Percentiles rank a stretch among this genome's conserved stretches.
Evolutionary conservation across 169 alveolate genomes (phyloP).

Genomic region (Perkinsus chesapeaki): DNA sequence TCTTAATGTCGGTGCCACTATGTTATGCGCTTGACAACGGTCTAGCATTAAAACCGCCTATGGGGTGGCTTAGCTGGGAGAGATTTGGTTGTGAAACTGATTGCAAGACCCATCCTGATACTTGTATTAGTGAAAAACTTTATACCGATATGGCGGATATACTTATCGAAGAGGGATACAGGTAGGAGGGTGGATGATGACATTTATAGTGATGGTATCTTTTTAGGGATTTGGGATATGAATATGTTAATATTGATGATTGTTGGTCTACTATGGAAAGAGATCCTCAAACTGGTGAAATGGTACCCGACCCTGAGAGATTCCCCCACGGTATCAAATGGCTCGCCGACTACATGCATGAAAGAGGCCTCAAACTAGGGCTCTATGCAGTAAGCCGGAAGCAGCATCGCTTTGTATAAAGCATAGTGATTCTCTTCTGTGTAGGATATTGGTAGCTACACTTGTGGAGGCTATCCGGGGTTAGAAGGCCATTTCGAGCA

Average conservation of each 20-base stretch:
- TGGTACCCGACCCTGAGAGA: constrained; percentile 40
- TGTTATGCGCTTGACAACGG: constrained; percentile 8
- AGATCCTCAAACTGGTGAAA: constrained; percentile 43
- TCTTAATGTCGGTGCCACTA: too few relatives aligned
- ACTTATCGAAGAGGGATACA: constrained; percentile 32
- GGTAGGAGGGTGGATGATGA: background rate
- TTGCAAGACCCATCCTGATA: constrained; percentile 20
- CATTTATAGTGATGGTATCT: background rate
- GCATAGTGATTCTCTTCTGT: background rate
- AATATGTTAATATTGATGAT: constrained; percentile 63
- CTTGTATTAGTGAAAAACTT: constrained; percentile 41
- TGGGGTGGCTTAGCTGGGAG: constrained; percentile 12
- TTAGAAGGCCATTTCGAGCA: constrained; percentile 51
- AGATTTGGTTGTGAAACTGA: constrained; percentile 22
- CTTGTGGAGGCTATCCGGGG: constrained; percentile 60
- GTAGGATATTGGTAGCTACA: constrained; percentile 52
- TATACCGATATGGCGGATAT: constrained; percentile 43
- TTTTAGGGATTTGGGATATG: constrained; percentile 48
- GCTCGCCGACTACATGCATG: constrained; percentile 48
- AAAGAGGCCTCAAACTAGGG: constrained; percentile 48
- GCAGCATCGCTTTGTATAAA: background rate
- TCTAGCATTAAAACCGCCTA: background rate
- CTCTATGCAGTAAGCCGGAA: constrained; percentile 43
- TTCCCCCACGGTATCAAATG: constrained; percentile 61
- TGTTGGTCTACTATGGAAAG: constrained; percentile 50